Percentiles rank a stretch among this genome's conserved stretches.
phyloP scores from a whole-genome alignment of 768 basidiomycete species.

The Strobilomyces echinocephalus region DNA sequence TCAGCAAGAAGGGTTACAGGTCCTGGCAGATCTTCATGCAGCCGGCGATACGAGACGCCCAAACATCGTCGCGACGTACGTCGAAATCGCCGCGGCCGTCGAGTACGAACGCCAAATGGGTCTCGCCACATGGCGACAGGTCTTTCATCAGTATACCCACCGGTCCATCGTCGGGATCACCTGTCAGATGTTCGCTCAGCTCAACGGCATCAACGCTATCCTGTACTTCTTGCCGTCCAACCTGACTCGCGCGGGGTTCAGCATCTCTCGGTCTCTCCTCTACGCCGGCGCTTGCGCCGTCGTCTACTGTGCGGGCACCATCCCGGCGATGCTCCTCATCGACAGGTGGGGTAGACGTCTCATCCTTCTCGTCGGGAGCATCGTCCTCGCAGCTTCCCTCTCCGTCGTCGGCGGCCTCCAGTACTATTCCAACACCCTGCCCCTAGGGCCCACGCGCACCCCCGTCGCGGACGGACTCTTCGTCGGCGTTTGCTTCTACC shows the following conservation, averaged over 20 bases:
- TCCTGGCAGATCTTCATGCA: conserved; percentile 56
- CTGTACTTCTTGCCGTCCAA: conserved; percentile 55
- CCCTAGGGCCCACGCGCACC: conserved; percentile 27
- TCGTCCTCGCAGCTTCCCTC: conserved; percentile 40
- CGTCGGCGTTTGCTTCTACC: conserved; percentile 49
- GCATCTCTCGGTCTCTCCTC: conserved; percentile 38
- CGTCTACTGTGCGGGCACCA: conserved; percentile 45
- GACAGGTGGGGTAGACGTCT: conserved; percentile 49
- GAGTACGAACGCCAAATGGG: conserved; percentile 37
- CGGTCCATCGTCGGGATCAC: conserved; percentile 49
- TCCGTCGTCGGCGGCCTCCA: conserved; percentile 52
- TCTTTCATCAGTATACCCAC: conserved; percentile 47
- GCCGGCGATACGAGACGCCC: conserved; percentile 42
- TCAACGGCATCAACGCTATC: conserved; percentile 55
- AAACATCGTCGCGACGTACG: conserved; percentile 41
- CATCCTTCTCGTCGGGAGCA: conserved; percentile 47
- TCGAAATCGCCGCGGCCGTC: conserved; percentile 38
- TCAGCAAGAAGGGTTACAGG: conserved; percentile 42
- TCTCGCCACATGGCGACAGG: conserved; percentile 43
- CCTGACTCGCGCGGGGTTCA: conserved; percentile 47
- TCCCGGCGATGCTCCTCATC: conserved; percentile 51
- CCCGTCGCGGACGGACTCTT: conserved; percentile 36
- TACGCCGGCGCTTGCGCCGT: conserved; percentile 45
- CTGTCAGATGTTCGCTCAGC: conserved; percentile 52
- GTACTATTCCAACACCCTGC: conserved; percentile 38